Base-by-base conservation (phyloP, 371 early-diverging fungal genomes). In the Rhizopus stolonifer region DNA sequence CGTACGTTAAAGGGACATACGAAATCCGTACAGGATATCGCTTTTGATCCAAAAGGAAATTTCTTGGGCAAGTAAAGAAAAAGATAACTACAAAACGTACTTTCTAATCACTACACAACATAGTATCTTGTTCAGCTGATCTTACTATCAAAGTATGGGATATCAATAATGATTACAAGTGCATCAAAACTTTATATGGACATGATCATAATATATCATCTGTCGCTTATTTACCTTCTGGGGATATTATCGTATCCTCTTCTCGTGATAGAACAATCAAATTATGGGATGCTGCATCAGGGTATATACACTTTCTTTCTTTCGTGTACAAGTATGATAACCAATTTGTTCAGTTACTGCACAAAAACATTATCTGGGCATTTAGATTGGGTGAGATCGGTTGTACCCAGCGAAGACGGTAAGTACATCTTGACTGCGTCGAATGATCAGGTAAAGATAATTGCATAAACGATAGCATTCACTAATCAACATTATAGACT, bases 101-200 rank as follows among this genome's bases (percentile, higher is more conserved):
- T 25, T 42, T 52, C 15, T 18, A 22, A 24, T 18, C 50, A 85
- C 17, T 18, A 10, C 18, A 19, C 21, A 10, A 18, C 22, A 19
- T 42, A 42, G 94, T 86, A 2, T 88, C 94, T 3, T 92, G 92
- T 63, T 93, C 95, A 1, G 87, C 89, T 18, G 96, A 96, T 73
- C 69, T 95, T 46, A 86, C 89, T 10, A 82, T 96, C 68, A 90
- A 94, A 48, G 65, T 96, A 10, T 96, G 96, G 96, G 95, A 95
- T 59, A 65, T 82, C 4, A 76, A 85, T 34, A 83, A 88, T 60
- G 92, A 92, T 39, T 95, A 93, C 74, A 82, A 86, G 58, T 92
- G 92, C 61, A 78, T 88, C 43, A 83, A 83, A 24, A 95, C 96
- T 3, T 67, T 95, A 34, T 80, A 85, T 53, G 96, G 96, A 19